phyloP scores from a whole-genome alignment of 768 basidiomycete species.

The Piloderma croceum region DNA sequence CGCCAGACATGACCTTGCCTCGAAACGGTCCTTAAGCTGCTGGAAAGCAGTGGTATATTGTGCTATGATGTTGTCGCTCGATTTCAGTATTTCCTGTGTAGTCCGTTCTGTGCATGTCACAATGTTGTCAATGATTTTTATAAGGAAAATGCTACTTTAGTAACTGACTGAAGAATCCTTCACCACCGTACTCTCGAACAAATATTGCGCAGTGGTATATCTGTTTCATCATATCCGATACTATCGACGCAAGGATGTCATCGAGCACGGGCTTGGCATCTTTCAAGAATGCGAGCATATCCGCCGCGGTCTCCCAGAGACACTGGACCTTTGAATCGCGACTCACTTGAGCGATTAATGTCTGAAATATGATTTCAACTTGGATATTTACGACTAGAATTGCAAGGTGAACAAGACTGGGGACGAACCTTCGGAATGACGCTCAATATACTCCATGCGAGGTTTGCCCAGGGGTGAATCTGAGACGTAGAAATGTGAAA shows the following conservation, averaged over 20 bases:
- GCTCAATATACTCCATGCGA: slow-evolving; percentile 4
- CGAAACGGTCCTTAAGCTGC: no score
- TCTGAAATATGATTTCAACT: neutral
- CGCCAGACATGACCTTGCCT: no score
- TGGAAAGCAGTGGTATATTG: no score
- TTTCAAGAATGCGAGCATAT: slow-evolving; percentile 8
- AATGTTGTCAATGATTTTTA: no score
- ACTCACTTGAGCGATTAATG: neutral
- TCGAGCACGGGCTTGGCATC: slow-evolving; percentile 1
- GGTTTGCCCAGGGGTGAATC: slow-evolving; percentile 5
- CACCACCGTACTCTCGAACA: slow-evolving; percentile 4
- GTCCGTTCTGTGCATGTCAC: no score
- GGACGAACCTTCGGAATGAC: slow-evolving; percentile 3
- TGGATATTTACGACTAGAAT: neutral
- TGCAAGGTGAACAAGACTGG: neutral
- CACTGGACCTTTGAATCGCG: slow-evolving; percentile 2
- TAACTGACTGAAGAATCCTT: neutral
- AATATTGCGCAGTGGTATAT: slow-evolving; percentile 8
- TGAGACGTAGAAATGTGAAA: no score
- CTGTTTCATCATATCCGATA: slow-evolving; percentile 4
- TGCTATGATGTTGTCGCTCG: no score
- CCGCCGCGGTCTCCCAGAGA: neutral
- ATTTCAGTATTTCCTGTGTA: no score
- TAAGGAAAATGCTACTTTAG: neutral
- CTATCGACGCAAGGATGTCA: neutral